These are phyloP conservation scores for Mycena haematopus DNA, from an alignment of 768 basidiomycete species.

Conservation along the genomic window DNA sequence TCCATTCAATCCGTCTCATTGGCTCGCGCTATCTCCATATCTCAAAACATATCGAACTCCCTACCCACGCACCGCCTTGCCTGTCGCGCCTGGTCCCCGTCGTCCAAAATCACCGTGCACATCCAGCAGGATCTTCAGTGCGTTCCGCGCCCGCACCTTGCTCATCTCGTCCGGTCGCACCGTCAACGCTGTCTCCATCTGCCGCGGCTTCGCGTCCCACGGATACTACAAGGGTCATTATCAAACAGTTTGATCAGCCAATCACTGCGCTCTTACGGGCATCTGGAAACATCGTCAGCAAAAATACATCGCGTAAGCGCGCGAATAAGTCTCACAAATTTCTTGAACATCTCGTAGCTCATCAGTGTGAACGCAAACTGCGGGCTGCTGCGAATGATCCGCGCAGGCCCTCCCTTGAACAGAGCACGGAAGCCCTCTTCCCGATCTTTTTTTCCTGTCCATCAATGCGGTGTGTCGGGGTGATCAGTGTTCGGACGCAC, in stretches of 20 bases:
- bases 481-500: slow-evolving; percentile 51
- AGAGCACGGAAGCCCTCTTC: slow-evolving; percentile 91
- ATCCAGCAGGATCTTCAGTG: slow-evolving; percentile 89
- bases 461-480: slow-evolving; percentile 27
- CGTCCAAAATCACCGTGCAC: slow-evolving; percentile 89
- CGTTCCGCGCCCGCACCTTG: slow-evolving; percentile 90
- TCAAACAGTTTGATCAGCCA: slow-evolving; percentile 31
- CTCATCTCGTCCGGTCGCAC: slow-evolving; percentile 83
- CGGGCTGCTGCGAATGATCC: slow-evolving; percentile 85
- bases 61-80: slow-evolving; percentile 26
- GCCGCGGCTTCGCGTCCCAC: slow-evolving; percentile 70
- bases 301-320: not conserved
- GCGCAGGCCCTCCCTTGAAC: slow-evolving; percentile 92
- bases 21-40: slow-evolving; percentile 15
- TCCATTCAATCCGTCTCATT: slow-evolving; percentile 31
- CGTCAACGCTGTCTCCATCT: slow-evolving; percentile 74
- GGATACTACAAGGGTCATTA: slow-evolving; percentile 66
- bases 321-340: slow-evolving; percentile 42
- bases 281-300: slow-evolving; percentile 40
- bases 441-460: slow-evolving; percentile 55
- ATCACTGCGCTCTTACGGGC: slow-evolving; percentile 46
- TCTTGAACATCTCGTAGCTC: slow-evolving; percentile 64
- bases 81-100: slow-evolving; percentile 49
- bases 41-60: not conserved
- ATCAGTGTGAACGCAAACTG: slow-evolving; percentile 95